Conservation (phyloP, 257 asterid genomes). For the Thymus quinquecostatus region DNA sequence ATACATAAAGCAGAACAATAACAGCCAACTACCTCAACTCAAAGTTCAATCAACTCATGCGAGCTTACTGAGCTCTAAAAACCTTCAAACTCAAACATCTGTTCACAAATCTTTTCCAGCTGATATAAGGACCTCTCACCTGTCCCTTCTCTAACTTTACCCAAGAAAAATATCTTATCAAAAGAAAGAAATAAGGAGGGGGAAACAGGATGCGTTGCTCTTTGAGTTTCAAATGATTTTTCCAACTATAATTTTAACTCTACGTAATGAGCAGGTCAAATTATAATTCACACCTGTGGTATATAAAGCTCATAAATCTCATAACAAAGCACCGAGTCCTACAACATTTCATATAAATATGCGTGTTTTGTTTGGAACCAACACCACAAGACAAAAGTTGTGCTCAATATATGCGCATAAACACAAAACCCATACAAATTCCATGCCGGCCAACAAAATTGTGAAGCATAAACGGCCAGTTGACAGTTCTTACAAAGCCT, state of each 20-base stretch:
- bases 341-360: neutral
- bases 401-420: neutral
- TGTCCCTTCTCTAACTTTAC: no score
- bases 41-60: neutral
- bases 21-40: neutral
- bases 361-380: neutral
- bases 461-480: neutral
- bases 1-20: no score
- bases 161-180: no score
- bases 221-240: no score
- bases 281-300: no score
- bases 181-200: no score
- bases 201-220: no score
- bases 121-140: no score
- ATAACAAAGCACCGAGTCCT: neutral
- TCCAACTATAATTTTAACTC: no score
- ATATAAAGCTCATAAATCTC: neutral
- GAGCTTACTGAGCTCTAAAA: constrained; percentile 2
- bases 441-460: neutral
- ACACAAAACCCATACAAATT: neutral
- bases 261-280: no score
- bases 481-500: neutral
- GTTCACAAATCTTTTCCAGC: neutral
- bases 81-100: neutral
- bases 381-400: constrained; percentile 1